Conservation (phyloP, 2,329 filamentous ascomycete genomes). For the Trichoderma hamatum region DNA sequence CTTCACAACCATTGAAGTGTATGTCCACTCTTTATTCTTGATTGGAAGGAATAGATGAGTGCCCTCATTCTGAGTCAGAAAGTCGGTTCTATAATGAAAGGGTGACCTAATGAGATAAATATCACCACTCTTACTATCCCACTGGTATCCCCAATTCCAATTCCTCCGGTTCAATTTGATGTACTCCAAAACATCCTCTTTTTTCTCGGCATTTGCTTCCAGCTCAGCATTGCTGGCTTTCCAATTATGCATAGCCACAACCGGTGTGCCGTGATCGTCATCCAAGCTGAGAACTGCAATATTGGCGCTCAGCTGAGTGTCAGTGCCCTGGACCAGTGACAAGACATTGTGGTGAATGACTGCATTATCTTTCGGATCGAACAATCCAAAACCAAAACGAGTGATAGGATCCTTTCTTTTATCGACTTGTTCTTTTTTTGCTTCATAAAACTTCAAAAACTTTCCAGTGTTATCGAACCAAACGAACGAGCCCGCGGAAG, state of each 20-base stretch:
- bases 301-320: not conserved
- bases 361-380: not conserved
- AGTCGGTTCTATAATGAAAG: not conserved
- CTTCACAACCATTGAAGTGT: not conserved
- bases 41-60: not conserved
- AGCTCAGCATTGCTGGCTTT: not conserved
- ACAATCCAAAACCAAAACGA: not conserved
- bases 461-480: not conserved
- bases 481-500: not conserved
- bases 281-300: not conserved
- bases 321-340: not conserved
- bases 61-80: not conserved
- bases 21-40: not conserved
- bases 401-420: not conserved
- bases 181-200: not conserved
- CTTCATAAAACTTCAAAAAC: not conserved
- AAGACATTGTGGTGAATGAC: not conserved
- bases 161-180: not conserved
- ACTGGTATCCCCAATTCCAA: not conserved
- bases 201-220: not conserved
- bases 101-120: not conserved
- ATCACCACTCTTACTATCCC: not conserved
- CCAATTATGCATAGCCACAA: not conserved
- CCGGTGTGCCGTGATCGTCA: not conserved
- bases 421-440: not conserved